These are phyloP conservation scores for Trichomonas tenax DNA, from an alignment of 208 protist species.

Conservation along the genomic window DNA sequence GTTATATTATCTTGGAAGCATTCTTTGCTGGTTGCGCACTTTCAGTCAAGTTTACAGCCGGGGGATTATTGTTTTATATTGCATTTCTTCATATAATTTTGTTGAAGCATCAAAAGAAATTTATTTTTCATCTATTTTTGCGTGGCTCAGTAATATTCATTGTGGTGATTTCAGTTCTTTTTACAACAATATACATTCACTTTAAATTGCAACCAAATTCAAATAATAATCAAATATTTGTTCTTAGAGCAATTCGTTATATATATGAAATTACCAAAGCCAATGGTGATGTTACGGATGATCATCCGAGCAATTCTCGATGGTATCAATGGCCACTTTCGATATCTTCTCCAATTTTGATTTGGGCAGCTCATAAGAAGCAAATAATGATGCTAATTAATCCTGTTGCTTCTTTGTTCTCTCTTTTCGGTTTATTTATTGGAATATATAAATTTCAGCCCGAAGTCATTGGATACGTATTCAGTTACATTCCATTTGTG, in stretches of 20 bases:
- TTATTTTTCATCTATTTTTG: not conserved
- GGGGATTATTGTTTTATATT: not conserved
- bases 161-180: not conserved
- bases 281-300: not conserved
- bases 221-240: not conserved
- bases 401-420: not conserved
- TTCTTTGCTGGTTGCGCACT: not conserved
- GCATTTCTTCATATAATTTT: not conserved
- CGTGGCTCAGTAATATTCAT: not conserved
- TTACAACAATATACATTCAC: not conserved
- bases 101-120: not conserved
- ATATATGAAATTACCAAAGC: not conserved
- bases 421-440: not conserved
- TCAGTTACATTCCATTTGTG: not conserved
- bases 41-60: not conserved
- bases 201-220: not conserved
- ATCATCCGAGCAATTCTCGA: not conserved
- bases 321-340: not conserved
- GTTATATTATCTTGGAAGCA: not conserved
- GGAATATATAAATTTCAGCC: not conserved
- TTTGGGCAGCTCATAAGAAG: not conserved
- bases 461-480: not conserved
- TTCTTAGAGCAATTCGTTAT: not conserved
- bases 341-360: not conserved
- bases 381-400: not conserved